These are phyloP conservation scores for Yamadazyma blattariae DNA, from an alignment of 1,139 yeast genomes.

Conservation along the genomic window DNA sequence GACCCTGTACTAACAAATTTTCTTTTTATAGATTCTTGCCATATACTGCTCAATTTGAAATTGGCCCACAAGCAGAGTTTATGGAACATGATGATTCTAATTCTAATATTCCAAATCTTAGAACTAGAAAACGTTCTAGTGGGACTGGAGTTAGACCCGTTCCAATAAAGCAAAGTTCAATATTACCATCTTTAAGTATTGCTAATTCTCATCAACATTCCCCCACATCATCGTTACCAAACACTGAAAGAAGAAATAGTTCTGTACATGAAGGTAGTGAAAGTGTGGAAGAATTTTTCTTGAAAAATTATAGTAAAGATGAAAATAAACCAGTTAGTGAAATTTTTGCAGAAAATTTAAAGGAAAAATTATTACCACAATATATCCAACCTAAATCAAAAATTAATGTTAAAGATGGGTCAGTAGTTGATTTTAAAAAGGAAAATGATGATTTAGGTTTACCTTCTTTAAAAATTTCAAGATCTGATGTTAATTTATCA, in stretches of 20 bases:
- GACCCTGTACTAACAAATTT: constrained; percentile 17
- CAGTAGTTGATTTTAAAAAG: constrained; percentile 39
- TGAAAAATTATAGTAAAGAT: constrained; percentile 13
- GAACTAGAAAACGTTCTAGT: constrained; percentile 6
- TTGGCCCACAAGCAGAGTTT: constrained; percentile 22
- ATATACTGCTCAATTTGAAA: constrained; percentile 68
- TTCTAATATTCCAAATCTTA: background rate
- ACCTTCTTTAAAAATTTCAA: constrained; percentile 41
- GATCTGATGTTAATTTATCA: constrained; percentile 30
- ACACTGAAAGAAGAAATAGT: constrained; percentile 5
- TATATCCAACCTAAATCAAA: constrained; percentile 49
- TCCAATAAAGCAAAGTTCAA: constrained; percentile 14
- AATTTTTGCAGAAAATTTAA: constrained; percentile 14
- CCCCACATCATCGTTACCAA: constrained; percentile 17
- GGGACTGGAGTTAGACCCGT: constrained; percentile 11
- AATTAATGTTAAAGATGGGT: constrained; percentile 24
- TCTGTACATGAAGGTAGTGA: constrained; percentile 6
- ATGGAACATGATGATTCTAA: background rate
- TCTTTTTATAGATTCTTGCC: constrained; percentile 54
- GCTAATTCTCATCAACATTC: constrained; percentile 18
- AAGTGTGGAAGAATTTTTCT: constrained; percentile 30
- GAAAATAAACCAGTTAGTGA: constrained; percentile 8
- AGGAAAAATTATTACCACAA: constrained; percentile 23
- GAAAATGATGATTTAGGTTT: constrained; percentile 30
- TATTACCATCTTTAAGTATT: constrained; percentile 20